Evolutionary conservation across 139 green algal genomes (phyloP).

Genomic region (Haematococcus lacustris): DNA sequence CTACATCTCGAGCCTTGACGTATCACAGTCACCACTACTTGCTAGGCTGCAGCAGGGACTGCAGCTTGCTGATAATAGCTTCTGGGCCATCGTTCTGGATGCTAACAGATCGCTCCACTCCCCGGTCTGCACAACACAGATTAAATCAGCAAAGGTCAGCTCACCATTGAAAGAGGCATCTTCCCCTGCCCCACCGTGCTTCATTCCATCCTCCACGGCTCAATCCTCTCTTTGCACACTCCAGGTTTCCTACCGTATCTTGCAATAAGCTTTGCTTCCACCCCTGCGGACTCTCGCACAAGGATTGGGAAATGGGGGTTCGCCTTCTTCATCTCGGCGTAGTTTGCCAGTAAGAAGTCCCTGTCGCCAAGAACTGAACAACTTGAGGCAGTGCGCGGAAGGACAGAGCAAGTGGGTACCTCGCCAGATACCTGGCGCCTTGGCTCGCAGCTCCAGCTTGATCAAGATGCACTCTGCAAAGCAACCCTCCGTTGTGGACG

Average conservation of each 20-base stretch:
- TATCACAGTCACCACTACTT: too few relatives aligned
- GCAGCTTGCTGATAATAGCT: slow-evolving; percentile 46
- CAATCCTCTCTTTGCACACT: too few relatives aligned
- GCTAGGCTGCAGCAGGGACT: slow-evolving; percentile 13
- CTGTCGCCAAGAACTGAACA: slow-evolving; percentile 33
- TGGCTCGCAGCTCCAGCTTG: slow-evolving; percentile 60
- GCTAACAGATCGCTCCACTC: slow-evolving; percentile 57
- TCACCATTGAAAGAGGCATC: background rate
- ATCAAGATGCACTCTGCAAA: slow-evolving; percentile 71
- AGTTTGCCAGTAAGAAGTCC: slow-evolving; percentile 74
- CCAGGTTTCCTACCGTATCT: too few relatives aligned
- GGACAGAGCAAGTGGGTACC: background rate
- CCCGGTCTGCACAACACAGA: slow-evolving; percentile 70
- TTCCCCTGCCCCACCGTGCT: too few relatives aligned
- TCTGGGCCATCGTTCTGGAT: slow-evolving; percentile 45
- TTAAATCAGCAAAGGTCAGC: background rate
- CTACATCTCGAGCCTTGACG: too few relatives aligned
- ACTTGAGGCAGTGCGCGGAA: too few relatives aligned
- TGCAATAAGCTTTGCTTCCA: slow-evolving; percentile 67
- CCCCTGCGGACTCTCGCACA: slow-evolving; percentile 62
- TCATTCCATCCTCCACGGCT: too few relatives aligned
- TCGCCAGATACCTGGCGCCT: slow-evolving; percentile 54
- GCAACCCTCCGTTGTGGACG: too few relatives aligned
- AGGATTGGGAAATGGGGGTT: slow-evolving; percentile 84
- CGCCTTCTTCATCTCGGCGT: slow-evolving; percentile 81